phyloP scores from a whole-genome alignment of 352 stramenopile species.

The Pythium aristosporum region DNA sequence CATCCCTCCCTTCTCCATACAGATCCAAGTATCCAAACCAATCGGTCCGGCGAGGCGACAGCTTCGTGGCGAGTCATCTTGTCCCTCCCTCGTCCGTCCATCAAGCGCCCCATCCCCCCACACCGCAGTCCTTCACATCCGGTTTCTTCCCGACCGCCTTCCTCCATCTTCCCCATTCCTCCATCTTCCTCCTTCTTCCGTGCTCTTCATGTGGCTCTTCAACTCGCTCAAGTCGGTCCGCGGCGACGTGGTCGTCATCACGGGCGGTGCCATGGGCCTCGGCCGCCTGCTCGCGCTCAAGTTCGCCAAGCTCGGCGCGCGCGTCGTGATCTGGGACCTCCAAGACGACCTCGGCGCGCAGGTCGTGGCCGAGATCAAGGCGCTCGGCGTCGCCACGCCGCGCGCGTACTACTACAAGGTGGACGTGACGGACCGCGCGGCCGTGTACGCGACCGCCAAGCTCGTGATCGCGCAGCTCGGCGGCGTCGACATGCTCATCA shows the following conservation, averaged over 20 bases:
- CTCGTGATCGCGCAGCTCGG: conserved; percentile 28
- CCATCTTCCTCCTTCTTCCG: conserved; percentile 14
- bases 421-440: conserved; percentile 37
- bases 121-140: too few species aligned
- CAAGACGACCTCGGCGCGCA: conserved; percentile 30
- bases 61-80: too few species aligned
- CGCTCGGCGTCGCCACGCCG: conserved; percentile 16
- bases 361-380: conserved; percentile 37
- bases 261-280: conserved; percentile 35
- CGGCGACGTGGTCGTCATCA: conserved; percentile 33
- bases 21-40: too few species aligned
- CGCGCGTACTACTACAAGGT: conserved; percentile 30
- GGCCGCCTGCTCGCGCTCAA: conserved; percentile 38
- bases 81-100: neutral
- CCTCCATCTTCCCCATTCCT: neutral
- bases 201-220: conserved; percentile 14
- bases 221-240: conserved; percentile 20
- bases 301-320: conserved; percentile 38
- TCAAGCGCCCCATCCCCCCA: neutral
- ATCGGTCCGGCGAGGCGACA: neutral
- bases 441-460: conserved; percentile 29
- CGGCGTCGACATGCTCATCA: conserved; percentile 46
- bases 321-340: conserved; percentile 43
- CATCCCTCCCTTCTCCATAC: neutral
- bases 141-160: neutral